A percentile compares a stretch with the other conserved stretches of the same genome.
These are phyloP conservation scores for Capronia americana DNA, from an alignment of 2,329 filamentous ascomycete genomes.

Conservation along the genomic window DNA sequence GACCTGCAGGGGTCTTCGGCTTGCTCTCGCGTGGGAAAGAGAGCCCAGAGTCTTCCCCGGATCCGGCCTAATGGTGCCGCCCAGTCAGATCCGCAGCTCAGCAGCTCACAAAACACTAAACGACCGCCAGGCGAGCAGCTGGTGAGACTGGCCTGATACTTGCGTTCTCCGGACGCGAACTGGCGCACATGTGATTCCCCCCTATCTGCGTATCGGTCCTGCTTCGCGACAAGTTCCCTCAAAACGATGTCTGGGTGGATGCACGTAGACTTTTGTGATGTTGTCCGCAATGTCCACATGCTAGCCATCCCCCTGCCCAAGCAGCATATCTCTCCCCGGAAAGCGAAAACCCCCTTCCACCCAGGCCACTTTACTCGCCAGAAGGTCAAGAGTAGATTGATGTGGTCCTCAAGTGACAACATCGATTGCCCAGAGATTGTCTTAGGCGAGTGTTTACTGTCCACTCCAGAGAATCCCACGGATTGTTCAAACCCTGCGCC, in stretches of 20 bases:
- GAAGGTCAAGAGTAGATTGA: background rate
- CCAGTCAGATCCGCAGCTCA: background rate
- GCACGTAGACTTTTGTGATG: too few species aligned
- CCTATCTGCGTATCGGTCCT: background rate
- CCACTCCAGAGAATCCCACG: background rate
- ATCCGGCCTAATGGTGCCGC: background rate
- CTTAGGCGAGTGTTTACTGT: background rate
- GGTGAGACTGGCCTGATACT: background rate
- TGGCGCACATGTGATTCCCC: background rate
- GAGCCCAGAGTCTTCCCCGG: constrained; percentile 1
- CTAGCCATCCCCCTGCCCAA: background rate
- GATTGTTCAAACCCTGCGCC: background rate
- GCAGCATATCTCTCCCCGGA: background rate
- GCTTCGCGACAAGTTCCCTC: too few species aligned
- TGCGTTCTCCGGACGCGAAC: background rate
- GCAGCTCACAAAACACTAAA: background rate
- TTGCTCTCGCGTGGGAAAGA: constrained; percentile 3
- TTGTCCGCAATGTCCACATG: background rate
- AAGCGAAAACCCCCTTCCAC: background rate
- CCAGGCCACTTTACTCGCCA: background rate
- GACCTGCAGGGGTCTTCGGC: background rate
- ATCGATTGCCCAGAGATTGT: background rate
- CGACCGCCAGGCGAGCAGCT: background rate
- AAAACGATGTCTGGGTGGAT: too few species aligned
- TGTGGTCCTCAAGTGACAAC: background rate